Evolutionary conservation across 1,284 basidiomycete species (phyloP), one percentile per base, ranked within the genome.

Genomic region (Anthracocystis walkeri): DNA sequence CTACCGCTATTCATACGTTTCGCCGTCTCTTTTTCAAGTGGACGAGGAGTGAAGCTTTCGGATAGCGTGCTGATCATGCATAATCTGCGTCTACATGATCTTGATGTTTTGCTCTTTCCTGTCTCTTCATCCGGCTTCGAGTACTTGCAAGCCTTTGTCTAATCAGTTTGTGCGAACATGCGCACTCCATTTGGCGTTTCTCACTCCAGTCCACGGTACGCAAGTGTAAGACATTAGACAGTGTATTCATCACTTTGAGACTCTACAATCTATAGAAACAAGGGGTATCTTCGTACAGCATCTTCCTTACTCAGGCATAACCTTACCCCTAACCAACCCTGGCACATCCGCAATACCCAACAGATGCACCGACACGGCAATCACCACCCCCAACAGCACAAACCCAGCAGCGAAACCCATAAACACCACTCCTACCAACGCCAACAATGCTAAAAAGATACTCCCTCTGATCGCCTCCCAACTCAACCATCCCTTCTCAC

Each of bases 271-370:
- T 14, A 38, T 7, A 21, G 20, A 20, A 5, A 31, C 18, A n/a
- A 16, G n/a, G 51, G 38, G 38, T 41, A 53, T 53, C 35, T 5
- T 31, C 20, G 1, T 46, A 8, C 2, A 5, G 31, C 49, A 51
- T 33, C 10, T n/a, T 3, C n/a, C 46, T 40, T 27, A 75, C 21
- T 76, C 69, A 5, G 69, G 69, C 33, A 76, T 64, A 11, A 76
- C 69, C 53, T 69, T 72, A 14, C 31, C 49, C 12, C 69, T 23
- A 2, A 76, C 62, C 50, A 72, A 55, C 7, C 62, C 62, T 1
- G 74, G 74, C 4, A 76, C 74, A 53, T 76, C 69, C 3, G 65
- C 65, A 42, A 76, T 54, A 12, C 74, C 74, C 23, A 64, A 49
- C 29, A 65, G n/a, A 25, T 76, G 74, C 21, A 76, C 61, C 1